Percentiles rank a stretch among this genome's conserved stretches.
phyloP scores from a whole-genome alignment of 116 monocot genomes.

The Papilionanthe hybrid region DNA sequence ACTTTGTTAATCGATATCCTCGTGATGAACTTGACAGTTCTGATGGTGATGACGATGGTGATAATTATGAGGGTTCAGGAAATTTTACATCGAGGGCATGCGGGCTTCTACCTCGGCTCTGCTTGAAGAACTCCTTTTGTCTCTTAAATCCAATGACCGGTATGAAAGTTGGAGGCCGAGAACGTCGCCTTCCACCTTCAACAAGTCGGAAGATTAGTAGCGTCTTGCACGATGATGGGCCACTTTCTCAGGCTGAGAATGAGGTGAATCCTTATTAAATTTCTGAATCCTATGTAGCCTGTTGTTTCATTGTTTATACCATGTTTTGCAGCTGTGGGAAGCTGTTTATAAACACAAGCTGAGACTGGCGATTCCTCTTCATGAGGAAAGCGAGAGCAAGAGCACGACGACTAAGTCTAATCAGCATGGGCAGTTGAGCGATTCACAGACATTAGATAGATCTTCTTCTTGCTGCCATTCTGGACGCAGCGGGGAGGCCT shows the following conservation, averaged over 20 bases:
- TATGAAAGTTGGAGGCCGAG: constrained; percentile 27
- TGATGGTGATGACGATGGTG: constrained; percentile 27
- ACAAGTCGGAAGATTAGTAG: constrained; percentile 4
- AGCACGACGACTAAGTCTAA: constrained; percentile 59
- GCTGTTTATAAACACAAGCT: constrained; percentile 71
- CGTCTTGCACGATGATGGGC: constrained; percentile 6
- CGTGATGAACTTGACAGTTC: neutral
- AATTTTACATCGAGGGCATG: constrained; percentile 47
- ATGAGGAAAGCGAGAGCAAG: constrained; percentile 45
- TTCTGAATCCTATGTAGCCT: neutral
- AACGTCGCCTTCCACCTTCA: neutral
- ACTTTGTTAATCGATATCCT: constrained; percentile 13
- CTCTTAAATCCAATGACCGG: constrained; percentile 58
- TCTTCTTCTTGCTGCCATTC: constrained; percentile 57
- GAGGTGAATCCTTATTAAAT: constrained; percentile 38
- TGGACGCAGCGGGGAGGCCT: constrained; percentile 27
- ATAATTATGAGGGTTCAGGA: constrained; percentile 17
- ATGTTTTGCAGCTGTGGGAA: constrained; percentile 59
- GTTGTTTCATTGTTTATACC: neutral
- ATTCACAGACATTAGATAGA: constrained; percentile 53
- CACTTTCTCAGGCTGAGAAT: constrained; percentile 17
- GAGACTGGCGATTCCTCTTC: constrained; percentile 19
- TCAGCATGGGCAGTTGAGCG: constrained; percentile 40
- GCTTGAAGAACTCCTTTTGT: constrained; percentile 42
- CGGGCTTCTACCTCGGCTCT: constrained; percentile 61